These are phyloP conservation scores for Brassica rapa DNA, from an alignment of 345 rosid genomes.

Conservation along the genomic window DNA sequence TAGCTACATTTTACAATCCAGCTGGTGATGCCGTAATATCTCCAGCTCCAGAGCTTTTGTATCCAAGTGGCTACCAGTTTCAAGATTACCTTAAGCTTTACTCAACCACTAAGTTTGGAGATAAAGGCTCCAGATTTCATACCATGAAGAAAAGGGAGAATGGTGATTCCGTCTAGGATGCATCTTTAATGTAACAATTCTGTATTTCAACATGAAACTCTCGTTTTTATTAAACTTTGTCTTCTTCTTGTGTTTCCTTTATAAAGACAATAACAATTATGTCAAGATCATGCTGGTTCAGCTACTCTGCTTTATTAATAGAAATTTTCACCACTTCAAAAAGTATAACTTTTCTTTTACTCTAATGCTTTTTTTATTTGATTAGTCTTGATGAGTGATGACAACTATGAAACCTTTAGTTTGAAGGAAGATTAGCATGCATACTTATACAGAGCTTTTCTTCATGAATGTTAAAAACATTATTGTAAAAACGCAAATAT, in stretches of 20 bases:
- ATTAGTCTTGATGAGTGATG: background rate
- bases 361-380: background rate
- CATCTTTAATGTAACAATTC: constrained; percentile 2
- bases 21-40: constrained; percentile 73
- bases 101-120: constrained; percentile 67
- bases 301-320: background rate
- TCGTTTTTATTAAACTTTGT: background rate
- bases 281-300: constrained; percentile 18
- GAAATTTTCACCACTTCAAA: background rate
- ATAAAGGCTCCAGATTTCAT: constrained; percentile 64
- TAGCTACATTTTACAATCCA: constrained; percentile 91
- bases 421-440: background rate
- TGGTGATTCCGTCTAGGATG: constrained; percentile 23
- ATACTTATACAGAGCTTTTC: background rate
- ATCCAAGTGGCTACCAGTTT: constrained; percentile 64
- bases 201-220: background rate
- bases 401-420: background rate
- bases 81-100: constrained; percentile 81
- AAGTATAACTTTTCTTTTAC: background rate
- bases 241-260: constrained; percentile 28
- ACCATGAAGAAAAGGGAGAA: constrained; percentile 61
- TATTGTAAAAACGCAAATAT: background rate
- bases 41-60: constrained; percentile 65
- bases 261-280: constrained; percentile 24
- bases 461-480: background rate